Percentiles rank a stretch among this genome's conserved stretches.
These are phyloP conservation scores for Peribolospora baueri DNA, from an alignment of 768 basidiomycete species.

Conservation along the genomic window DNA sequence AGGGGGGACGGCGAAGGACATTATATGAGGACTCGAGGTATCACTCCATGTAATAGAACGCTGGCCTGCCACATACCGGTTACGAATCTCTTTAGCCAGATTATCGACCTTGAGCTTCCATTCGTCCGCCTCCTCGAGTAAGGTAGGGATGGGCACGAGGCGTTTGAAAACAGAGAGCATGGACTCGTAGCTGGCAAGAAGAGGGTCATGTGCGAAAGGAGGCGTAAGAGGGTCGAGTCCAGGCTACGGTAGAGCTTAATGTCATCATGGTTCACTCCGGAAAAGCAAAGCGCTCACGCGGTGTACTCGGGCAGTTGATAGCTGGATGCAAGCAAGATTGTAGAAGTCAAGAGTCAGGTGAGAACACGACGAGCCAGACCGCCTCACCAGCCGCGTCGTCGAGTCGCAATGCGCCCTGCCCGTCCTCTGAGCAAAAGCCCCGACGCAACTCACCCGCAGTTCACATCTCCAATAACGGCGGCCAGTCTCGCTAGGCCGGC, in stretches of 20 bases:
- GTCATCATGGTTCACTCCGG: no score
- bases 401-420: no score
- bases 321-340: neutral
- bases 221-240: no score
- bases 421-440: no score
- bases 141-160: slow-evolving; percentile 10
- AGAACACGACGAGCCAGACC: no score
- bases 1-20: neutral
- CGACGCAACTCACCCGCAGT: slow-evolving; percentile 26
- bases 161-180: slow-evolving; percentile 8
- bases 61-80: neutral
- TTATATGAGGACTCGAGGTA: neutral
- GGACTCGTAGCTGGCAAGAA: slow-evolving; percentile 10
- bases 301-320: slow-evolving; percentile 58
- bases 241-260: no score
- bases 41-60: neutral
- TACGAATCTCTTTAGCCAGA: slow-evolving; percentile 22
- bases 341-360: neutral
- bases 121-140: slow-evolving; percentile 20
- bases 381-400: no score
- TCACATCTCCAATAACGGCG: slow-evolving; percentile 74
- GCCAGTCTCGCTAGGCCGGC: slow-evolving; percentile 73
- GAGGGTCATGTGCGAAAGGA: no score
- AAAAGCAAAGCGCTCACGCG: slow-evolving; percentile 28
- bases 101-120: slow-evolving; percentile 59